Evolutionary conservation across 2,329 filamentous ascomycete species (phyloP), one percentile per base, ranked within the genome.

Genomic region (Fusarium sp.): DNA sequence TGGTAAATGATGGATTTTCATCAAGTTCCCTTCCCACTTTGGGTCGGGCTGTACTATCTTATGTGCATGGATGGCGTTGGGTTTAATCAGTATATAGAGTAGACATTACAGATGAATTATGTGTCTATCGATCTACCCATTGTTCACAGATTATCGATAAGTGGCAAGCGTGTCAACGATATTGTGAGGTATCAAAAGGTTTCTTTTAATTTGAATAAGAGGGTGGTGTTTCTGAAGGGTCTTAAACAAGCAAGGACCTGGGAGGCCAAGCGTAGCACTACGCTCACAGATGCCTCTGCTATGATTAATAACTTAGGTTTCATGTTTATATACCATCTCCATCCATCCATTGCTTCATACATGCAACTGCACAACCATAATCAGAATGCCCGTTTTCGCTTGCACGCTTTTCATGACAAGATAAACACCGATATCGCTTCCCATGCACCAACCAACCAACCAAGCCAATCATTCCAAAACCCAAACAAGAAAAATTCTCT

Each of bases 31-130:
- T 19, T 32, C 53, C 32, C 29, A 31, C 15, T 36, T 19, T 32
- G 15, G 25, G 44, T 53, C 38, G 48, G 58, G 53, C 15, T 67
- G 53, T 67, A 58, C 34, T 47, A 60, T 58, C 51, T 60, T 55
- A 64, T 65, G 54, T 66, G 61, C 69, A 71, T 71, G 67, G 61
- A 39, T 52, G 70, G 70, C 70, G 70, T 71, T 71, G 31, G 62
- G 55, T 59, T 61, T 58, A 29, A 38, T 29, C 47, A 54, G 42
- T 48, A 43, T 60, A 60, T 65, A 70, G 64, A 69, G 58, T 65
- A 70, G 64, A 69, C 51, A 58, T 54, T 50, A 28, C 45, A 52
- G 45, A 64, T 53, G 45, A 53, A 53, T 57, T 55, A 53, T 51
- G 15, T 46, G 19, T 49, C 63, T 15, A 28, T 19, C 3, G 19